Conservation (phyloP, 768 basidiomycete species). For the Boletus rubropictus region DNA sequence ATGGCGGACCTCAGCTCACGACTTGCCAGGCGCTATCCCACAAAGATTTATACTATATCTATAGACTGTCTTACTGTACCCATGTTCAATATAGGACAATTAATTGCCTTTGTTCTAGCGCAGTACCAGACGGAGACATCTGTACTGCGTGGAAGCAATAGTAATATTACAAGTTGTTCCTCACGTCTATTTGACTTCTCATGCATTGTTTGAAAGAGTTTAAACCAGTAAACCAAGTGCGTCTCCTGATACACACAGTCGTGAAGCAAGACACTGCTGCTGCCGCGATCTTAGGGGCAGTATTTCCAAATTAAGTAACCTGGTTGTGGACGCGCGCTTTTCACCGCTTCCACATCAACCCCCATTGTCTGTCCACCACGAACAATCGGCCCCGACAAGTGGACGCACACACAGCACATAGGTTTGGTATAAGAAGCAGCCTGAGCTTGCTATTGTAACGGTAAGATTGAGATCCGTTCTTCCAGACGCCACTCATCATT, state of each 20-base stretch:
- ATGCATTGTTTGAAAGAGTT: too few species aligned
- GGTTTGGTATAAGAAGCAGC: not conserved
- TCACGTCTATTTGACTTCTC: too few species aligned
- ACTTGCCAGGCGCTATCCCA: not conserved
- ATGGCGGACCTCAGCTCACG: not conserved
- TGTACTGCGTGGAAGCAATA: too few species aligned
- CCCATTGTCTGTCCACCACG: not conserved
- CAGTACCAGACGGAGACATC: not conserved
- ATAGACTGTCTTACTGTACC: constrained; percentile 20
- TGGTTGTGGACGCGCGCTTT: too few species aligned
- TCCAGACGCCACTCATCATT: not conserved
- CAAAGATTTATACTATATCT: constrained; percentile 29
- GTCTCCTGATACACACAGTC: too few species aligned
- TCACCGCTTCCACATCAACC: too few species aligned
- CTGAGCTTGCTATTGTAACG: not conserved
- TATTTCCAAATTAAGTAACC: too few species aligned
- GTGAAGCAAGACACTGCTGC: too few species aligned
- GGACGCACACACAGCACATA: not conserved
- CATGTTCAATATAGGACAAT: constrained; percentile 10
- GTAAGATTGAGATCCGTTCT: not conserved
- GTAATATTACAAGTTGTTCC: too few species aligned
- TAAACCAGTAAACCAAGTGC: too few species aligned
- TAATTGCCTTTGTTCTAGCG: not conserved
- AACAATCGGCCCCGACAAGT: not conserved
- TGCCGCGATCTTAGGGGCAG: too few species aligned